These are phyloP conservation scores for Chimonanthus salicifolius DNA, from an alignment of 164 flowering plant species.

Conservation along the genomic window DNA sequence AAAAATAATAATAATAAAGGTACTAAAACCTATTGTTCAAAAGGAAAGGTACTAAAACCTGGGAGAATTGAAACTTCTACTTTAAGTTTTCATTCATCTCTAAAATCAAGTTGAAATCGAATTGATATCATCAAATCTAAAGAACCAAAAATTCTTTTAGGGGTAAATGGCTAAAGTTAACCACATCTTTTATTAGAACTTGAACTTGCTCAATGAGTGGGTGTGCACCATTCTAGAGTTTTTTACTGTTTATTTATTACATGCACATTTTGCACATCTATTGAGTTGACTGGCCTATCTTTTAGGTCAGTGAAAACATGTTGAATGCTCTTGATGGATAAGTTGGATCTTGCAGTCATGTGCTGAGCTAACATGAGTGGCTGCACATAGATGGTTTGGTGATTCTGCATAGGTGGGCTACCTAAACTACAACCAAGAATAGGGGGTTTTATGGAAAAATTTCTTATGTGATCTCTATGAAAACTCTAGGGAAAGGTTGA, in stretches of 20 bases:
- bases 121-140: background rate
- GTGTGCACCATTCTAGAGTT: background rate
- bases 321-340: background rate
- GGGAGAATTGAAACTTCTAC: background rate
- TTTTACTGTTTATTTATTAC: background rate
- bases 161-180: too few species aligned
- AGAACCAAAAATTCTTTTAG: background rate
- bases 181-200: too few species aligned
- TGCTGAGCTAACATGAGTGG: background rate
- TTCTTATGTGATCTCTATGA: too few species aligned
- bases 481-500: too few species aligned
- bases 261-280: background rate
- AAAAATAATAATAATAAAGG: too few species aligned
- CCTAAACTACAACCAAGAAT: too few species aligned
- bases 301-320: background rate
- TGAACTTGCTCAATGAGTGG: too few species aligned
- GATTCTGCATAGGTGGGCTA: background rate
- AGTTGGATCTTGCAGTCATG: background rate
- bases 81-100: too few species aligned
- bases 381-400: background rate
- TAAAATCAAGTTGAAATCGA: background rate
- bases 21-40: too few species aligned
- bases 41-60: background rate
- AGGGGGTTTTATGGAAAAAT: too few species aligned
- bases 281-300: background rate